Evolutionary conservation across 495 filamentous ascomycete genomes (phyloP).

Genomic region (Tuber calosporum): DNA sequence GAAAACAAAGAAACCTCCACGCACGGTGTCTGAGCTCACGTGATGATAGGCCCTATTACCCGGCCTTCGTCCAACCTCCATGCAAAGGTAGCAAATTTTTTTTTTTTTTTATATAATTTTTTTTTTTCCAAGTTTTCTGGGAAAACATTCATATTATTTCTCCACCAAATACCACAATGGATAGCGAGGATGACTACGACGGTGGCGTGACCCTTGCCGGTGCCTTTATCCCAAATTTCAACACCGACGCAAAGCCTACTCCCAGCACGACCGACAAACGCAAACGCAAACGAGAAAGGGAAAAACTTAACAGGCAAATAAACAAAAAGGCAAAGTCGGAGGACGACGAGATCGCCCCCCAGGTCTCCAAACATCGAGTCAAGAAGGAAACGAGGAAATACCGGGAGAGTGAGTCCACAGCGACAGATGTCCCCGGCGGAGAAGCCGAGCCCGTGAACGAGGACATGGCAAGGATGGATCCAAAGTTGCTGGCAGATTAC

Average conservation of each 20-base stretch:
- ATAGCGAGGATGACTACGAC: slow-evolving; percentile 36
- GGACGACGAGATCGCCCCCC: slow-evolving; percentile 33
- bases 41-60: neutral
- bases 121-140: neutral
- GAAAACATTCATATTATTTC: neutral
- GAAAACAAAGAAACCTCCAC: neutral
- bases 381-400: slow-evolving; percentile 48
- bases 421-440: slow-evolving; percentile 48
- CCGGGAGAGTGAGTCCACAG: slow-evolving; percentile 55
- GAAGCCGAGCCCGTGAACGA: slow-evolving; percentile 52
- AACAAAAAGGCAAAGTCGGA: slow-evolving; percentile 39
- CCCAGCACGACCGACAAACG: slow-evolving; percentile 26
- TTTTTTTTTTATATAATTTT: neutral
- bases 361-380: slow-evolving; percentile 48
- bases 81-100: neutral
- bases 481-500: slow-evolving; percentile 74
- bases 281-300: slow-evolving; percentile 51
- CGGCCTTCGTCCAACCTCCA: neutral
- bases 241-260: neutral
- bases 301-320: slow-evolving; percentile 45
- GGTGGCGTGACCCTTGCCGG: slow-evolving; percentile 22
- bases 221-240: neutral
- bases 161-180: slow-evolving; percentile 16
- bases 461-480: slow-evolving; percentile 74
- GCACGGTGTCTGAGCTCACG: neutral